Evolutionary conservation across 129 eudicot genomes (phyloP), one percentile per base, ranked within the genome.

Genomic region (Flaveria robusta): DNA sequence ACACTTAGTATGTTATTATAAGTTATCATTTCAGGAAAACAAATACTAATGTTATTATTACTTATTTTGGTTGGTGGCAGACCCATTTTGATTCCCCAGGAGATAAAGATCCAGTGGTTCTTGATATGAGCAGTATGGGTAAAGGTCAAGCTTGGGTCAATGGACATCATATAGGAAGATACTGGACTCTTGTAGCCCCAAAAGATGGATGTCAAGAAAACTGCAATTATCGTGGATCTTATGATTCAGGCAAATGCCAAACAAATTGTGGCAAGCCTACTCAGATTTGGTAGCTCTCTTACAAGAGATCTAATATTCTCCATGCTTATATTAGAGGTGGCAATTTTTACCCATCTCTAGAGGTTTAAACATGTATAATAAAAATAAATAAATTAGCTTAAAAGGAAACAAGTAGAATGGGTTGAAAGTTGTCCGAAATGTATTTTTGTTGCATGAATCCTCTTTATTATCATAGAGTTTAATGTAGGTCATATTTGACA

Each of bases 101-200:
- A 7, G 97, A 96, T 46, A 81, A 74, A 45, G 92, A 95, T 72
- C 99, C 99, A 0, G 90, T 95, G 72, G 89, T 82, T 67, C 79
- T 95, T 70, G 85, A 89, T 77, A 79, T 95, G 75, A 85, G 89
- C 62, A 89, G 90, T 68, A 95, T 95, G 99, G 96, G 96, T 41
- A 95, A 95, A 74, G 99, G 99, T 72, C 86, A 91, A 78, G 89
- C 85, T 11, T 95, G 99, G 97, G 96, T 95, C 58, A 95, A 95
- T 72, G 99, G 99, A 49, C 97, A 89, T 77, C 92, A 91, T 81
- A 89, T 95, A 15, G 99, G 99, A 81, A 81, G 99, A 84, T 95
- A 91, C 72, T 94, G 98, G 98, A 87, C 87, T 72, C 86, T 88
- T 78, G 83, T 75, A 41, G 81, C 98, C 55, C 96, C 97, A 65